These are phyloP conservation scores for Microbotryum violaceum DNA, from an alignment of 1,284 basidiomycete species.

Conservation along the genomic window DNA sequence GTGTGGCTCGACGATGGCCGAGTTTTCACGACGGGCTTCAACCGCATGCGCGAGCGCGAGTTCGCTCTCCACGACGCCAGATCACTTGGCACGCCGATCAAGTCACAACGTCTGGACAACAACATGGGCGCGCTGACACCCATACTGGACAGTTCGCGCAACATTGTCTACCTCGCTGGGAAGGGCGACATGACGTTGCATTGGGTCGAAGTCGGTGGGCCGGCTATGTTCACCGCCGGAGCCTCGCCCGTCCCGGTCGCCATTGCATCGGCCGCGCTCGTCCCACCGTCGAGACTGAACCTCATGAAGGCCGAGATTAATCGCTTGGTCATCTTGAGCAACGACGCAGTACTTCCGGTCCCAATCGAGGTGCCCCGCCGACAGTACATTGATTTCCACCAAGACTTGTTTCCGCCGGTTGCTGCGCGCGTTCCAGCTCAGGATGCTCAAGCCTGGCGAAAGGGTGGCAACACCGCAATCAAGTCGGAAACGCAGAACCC, in stretches of 20 bases:
- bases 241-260: constrained; percentile 35
- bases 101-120: constrained; percentile 40
- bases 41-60: constrained; percentile 35
- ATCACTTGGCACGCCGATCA: constrained; percentile 28
- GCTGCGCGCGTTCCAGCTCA: neutral
- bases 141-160: constrained; percentile 41
- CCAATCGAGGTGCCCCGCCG: constrained; percentile 42
- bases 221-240: constrained; percentile 40
- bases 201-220: constrained; percentile 42
- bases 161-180: constrained; percentile 42
- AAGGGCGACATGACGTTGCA: constrained; percentile 44
- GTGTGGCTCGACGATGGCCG: constrained; percentile 41
- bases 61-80: constrained; percentile 33
- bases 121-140: constrained; percentile 41
- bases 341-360: constrained; percentile 42
- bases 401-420: constrained; percentile 43
- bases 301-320: constrained; percentile 46
- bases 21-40: constrained; percentile 43
- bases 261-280: constrained; percentile 38
- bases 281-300: constrained; percentile 38
- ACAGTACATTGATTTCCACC: constrained; percentile 46
- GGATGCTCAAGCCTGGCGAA: too few relatives aligned
- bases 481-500: too few relatives aligned
- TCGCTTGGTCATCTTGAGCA: constrained; percentile 41
- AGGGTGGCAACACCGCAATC: too few relatives aligned